These are phyloP conservation scores for Pulicaria dysenterica DNA, from an alignment of 129 eudicot species.

Conservation along the genomic window DNA sequence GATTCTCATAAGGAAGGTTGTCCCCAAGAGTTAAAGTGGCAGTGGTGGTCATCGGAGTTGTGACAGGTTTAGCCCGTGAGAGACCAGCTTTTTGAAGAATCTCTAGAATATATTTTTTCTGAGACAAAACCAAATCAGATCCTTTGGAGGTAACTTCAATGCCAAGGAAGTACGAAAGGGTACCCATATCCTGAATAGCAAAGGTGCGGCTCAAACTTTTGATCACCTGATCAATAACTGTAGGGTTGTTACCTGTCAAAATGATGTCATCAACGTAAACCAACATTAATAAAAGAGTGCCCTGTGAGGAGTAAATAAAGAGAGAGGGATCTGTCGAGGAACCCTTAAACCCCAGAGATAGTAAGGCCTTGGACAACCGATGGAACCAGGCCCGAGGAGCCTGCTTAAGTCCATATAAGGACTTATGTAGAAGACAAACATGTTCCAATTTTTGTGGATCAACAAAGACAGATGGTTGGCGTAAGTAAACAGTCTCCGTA, in stretches of 20 bases:
- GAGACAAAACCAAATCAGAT: not conserved
- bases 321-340: too few species aligned
- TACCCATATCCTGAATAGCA: conserved; percentile 5
- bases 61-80: not conserved
- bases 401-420: not conserved
- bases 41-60: not conserved
- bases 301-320: too few species aligned
- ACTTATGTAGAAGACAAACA: not conserved
- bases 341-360: too few species aligned
- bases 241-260: not conserved
- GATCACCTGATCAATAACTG: not conserved
- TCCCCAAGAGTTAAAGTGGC: not conserved
- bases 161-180: conserved; percentile 1
- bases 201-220: not conserved
- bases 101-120: not conserved
- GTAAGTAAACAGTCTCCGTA: too few species aligned
- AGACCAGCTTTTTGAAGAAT: not conserved
- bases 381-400: too few species aligned
- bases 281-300: too few species aligned
- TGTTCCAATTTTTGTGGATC: not conserved
- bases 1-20: not conserved
- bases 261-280: too few species aligned
- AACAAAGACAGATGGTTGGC: too few species aligned
- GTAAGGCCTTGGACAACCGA: too few species aligned
- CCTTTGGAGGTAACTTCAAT: not conserved